Evolutionary conservation across 441 rosid genomes (phyloP).

Genomic region (Rhodomyrtus psidioides): DNA sequence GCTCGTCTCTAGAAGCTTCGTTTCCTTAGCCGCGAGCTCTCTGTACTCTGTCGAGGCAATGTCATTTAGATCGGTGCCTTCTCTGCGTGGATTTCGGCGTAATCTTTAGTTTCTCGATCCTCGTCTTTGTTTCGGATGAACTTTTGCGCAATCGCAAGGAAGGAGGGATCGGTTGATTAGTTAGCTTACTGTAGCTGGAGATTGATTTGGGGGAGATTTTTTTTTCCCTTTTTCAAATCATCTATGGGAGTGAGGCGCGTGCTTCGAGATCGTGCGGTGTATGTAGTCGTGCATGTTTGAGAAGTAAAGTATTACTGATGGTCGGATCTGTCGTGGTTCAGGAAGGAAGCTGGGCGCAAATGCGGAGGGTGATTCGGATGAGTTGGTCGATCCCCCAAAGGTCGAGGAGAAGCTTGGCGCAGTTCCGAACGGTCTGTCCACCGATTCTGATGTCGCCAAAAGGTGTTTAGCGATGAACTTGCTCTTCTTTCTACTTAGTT

Average conservation of each 20-base stretch:
- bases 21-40: not conserved
- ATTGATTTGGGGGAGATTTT: not conserved
- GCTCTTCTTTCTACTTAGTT: not conserved
- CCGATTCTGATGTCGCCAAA: conserved; percentile 89
- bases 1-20: not conserved
- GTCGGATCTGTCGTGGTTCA: conserved; percentile 19
- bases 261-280: not conserved
- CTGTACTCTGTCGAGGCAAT: not conserved
- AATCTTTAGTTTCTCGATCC: not conserved
- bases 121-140: not conserved
- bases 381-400: conserved; percentile 69
- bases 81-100: not conserved
- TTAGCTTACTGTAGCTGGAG: not conserved
- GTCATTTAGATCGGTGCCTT: not conserved
- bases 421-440: conserved; percentile 71
- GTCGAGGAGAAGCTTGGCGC: conserved; percentile 93
- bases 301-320: not conserved
- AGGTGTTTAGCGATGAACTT: conserved; percentile 32
- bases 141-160: not conserved
- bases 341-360: conserved; percentile 73
- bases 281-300: not conserved
- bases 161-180: not conserved
- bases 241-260: not conserved
- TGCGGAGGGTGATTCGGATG: conserved; percentile 61
- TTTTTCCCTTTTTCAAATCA: not conserved